These are phyloP conservation scores for Agrostemma githago DNA, from an alignment of 148 eudicot genomes.

Conservation along the genomic window DNA sequence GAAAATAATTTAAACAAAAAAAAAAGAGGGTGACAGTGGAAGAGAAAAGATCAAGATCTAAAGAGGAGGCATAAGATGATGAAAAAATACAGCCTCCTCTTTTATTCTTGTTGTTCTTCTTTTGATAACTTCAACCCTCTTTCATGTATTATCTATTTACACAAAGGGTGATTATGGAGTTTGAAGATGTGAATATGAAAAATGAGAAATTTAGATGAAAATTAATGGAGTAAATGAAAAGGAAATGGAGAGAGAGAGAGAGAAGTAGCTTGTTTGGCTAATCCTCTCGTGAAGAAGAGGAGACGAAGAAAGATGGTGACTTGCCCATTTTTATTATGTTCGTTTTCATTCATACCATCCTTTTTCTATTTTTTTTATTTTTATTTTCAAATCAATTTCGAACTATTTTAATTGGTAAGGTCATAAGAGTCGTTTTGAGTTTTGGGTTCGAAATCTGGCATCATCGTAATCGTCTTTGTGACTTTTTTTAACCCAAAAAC, in stretches of 20 bases:
- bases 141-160: neutral
- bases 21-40: neutral
- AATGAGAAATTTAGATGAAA: neutral
- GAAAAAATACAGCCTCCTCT: slow-evolving; percentile 51
- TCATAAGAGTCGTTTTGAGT: too few relatives aligned
- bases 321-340: slow-evolving; percentile 30
- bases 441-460: too few relatives aligned
- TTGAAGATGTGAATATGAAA: slow-evolving; percentile 17
- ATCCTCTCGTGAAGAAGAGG: slow-evolving; percentile 53
- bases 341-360: neutral
- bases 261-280: slow-evolving; percentile 38
- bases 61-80: slow-evolving; percentile 54
- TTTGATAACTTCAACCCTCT: slow-evolving; percentile 8
- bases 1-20: too few relatives aligned
- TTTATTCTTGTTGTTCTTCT: slow-evolving; percentile 24
- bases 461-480: too few relatives aligned
- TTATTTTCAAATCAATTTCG: neutral
- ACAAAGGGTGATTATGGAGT: neutral
- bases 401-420: too few relatives aligned
- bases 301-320: slow-evolving; percentile 61
- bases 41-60: slow-evolving; percentile 39
- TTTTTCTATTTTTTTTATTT: neutral
- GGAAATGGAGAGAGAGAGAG: slow-evolving; percentile 5
- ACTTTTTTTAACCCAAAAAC: too few relatives aligned
- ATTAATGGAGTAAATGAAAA: neutral